phyloP scores from a whole-genome alignment of 2,329 filamentous ascomycete species.

The Alternaria longipes region DNA sequence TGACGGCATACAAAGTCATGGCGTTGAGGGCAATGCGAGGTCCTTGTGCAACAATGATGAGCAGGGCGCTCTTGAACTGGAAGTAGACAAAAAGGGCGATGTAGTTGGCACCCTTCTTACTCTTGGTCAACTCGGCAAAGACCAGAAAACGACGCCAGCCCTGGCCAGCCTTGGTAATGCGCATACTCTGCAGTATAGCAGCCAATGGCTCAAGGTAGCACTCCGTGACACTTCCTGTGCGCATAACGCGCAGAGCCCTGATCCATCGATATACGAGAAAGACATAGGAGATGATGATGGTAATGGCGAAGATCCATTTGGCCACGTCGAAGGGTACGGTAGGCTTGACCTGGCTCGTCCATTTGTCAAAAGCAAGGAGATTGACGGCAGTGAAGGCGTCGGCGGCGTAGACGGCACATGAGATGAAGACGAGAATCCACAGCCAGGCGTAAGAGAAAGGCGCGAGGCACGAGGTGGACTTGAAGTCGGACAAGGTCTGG shows the following conservation, averaged over 20 bases:
- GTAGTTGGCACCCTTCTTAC: constrained; percentile 89
- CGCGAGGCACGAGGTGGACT: constrained; percentile 78
- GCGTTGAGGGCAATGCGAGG: constrained; percentile 92
- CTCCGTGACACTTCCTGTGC: constrained; percentile 84
- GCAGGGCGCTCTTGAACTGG: constrained; percentile 80
- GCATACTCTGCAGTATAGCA: constrained; percentile 82
- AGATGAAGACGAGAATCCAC: constrained; percentile 80
- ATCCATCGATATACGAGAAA: constrained; percentile 83
- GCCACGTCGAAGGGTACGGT: constrained; percentile 78
- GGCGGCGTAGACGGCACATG: constrained; percentile 83
- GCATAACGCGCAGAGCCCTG: constrained; percentile 81
- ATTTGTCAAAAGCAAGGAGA: constrained; percentile 85
- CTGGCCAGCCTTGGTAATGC: constrained; percentile 72
- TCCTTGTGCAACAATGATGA: constrained; percentile 88
- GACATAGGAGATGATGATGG: constrained; percentile 89
- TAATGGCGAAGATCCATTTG: constrained; percentile 94
- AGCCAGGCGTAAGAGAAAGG: constrained; percentile 85
- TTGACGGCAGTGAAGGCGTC: constrained; percentile 95
- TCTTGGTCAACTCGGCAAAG: constrained; percentile 89
- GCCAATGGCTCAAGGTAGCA: constrained; percentile 91
- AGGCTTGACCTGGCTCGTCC: constrained; percentile 85
- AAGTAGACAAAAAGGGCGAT: constrained; percentile 93
- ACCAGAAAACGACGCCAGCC: constrained; percentile 93
- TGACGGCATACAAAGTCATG: constrained; percentile 85
- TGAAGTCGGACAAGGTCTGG: constrained; percentile 75